Conservation (phyloP, 2,329 filamentous ascomycete genomes). For the Calonectria leucothoes region DNA sequence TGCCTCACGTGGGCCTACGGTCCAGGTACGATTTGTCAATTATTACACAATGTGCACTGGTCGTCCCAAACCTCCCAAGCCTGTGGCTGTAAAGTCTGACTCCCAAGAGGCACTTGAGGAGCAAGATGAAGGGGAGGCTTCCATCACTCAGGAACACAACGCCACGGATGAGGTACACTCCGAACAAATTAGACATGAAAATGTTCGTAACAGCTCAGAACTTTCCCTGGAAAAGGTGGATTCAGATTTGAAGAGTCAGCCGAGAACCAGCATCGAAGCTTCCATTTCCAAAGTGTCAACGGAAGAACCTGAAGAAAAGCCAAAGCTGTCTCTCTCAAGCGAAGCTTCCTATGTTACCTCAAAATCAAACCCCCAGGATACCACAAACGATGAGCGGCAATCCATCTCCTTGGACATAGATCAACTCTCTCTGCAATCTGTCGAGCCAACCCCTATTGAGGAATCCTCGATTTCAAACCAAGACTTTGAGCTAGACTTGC, state of each 20-base stretch:
- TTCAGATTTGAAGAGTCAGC: conserved; percentile 9
- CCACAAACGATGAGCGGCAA: not conserved
- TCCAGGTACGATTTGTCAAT: conserved; percentile 82
- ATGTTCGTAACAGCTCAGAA: conserved; percentile 1
- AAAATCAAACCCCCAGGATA: not conserved
- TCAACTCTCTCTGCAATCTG: conserved; percentile 46
- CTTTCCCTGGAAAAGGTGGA: conserved; percentile 8
- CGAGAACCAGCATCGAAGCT: conserved; percentile 13
- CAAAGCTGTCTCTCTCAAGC: conserved; percentile 10
- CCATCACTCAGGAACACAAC: not conserved
- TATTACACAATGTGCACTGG: conserved; percentile 92
- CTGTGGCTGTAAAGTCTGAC: conserved; percentile 10
- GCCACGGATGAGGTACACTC: not conserved
- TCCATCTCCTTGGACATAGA: conserved; percentile 26
- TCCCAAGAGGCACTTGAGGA: conserved; percentile 1
- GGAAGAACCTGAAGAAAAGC: conserved; percentile 33
- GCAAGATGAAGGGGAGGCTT: conserved; percentile 8
- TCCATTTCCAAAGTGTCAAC: conserved; percentile 31
- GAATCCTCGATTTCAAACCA: conserved; percentile 4
- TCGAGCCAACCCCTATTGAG: conserved; percentile 54
- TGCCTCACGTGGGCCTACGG: conserved; percentile 42
- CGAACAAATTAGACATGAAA: not conserved
- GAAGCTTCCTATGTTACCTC: not conserved
- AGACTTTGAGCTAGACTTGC: conserved; percentile 28
- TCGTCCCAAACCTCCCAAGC: conserved; percentile 62